Conservation (phyloP, 2,329 filamentous ascomycete species). For the Coniochaeta ligniaria region DNA sequence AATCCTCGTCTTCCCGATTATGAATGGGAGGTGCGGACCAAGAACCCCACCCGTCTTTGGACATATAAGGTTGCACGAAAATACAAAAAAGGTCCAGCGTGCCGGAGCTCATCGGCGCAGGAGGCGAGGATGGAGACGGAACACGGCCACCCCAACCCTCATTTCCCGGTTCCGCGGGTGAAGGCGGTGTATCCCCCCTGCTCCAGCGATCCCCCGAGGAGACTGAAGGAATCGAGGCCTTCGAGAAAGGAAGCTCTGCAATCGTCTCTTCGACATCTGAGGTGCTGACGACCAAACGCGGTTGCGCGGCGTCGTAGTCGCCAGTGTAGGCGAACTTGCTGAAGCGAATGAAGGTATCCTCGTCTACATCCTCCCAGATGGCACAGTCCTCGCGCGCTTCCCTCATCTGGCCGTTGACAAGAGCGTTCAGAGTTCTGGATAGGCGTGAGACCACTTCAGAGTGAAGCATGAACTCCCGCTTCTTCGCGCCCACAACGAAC, state of each 20-base stretch:
- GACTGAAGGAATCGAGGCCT: not conserved
- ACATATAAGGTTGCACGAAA: no score
- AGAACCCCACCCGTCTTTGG: no score
- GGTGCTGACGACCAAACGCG: not conserved
- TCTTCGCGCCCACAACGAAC: slow-evolving; percentile 35
- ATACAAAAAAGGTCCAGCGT: no score
- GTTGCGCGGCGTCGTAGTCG: slow-evolving; percentile 26
- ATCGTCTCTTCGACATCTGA: not conserved
- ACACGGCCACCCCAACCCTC: no score
- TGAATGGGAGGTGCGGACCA: not conserved
- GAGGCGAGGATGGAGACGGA: no score
- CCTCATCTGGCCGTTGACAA: slow-evolving; percentile 35
- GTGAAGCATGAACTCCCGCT: slow-evolving; percentile 37
- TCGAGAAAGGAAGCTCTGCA: not conserved
- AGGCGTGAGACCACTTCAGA: slow-evolving; percentile 32
- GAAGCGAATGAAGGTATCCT: slow-evolving; percentile 39
- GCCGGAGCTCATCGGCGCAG: no score
- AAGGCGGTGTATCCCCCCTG: no score
- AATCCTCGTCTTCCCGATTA: slow-evolving; percentile 6
- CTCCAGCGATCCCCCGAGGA: no score
- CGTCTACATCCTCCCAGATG: slow-evolving; percentile 36
- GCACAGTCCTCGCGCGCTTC: slow-evolving; percentile 33
- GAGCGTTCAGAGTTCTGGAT: slow-evolving; percentile 30
- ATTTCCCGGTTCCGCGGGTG: no score
- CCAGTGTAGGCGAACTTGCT: slow-evolving; percentile 42